Evolutionary conservation across 148 eudicot species (phyloP), one percentile per base, ranked within the genome.

Genomic region (Spergularia marina): DNA sequence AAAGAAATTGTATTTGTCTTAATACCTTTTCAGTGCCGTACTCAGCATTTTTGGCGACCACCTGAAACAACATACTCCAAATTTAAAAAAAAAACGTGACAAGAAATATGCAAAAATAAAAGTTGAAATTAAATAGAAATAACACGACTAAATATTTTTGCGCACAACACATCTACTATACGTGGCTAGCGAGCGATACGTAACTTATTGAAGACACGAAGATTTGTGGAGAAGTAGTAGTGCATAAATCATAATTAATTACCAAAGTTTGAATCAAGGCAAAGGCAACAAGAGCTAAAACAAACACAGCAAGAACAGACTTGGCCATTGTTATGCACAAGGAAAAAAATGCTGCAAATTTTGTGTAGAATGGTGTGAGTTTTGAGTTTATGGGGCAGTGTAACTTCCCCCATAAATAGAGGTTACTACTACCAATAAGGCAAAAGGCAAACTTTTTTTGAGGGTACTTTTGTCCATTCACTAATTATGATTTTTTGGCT

Each of bases 221-320:
- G 54, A 13, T 11, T 52, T 52, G 4, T 52, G 15, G 15, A 52
- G 14, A 6, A 47, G 10, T 7, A 47, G 10, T 7, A 47, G 51
- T 47, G 10, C 7, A 47, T 47, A 10, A 47, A 47, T 7, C 10
- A 47, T 52, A 52, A 52, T 7, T 49, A 52, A 10, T 34, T 71
- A 71, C 74, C 62, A n/a, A 71, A 39, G 20, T 39, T 54, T 56
- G 74, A 3, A 71, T 15, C 25, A 71, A 36, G 52, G 74, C 64
- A 56, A 56, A 71, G 34, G 10, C 59, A 40, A 71, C 16, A 39
- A 70, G 61, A 70, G 16, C 51, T 7, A 53, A 16, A 4, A 70
- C 8, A 1, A 71, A 7, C n/a, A 56, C 4, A 16, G n/a, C 7
- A 39, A 56, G 14, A 56, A 40, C 5, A 4, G 30, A 71, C 44